phyloP scores from a whole-genome alignment of 352 stramenopile species.

The Pythium inflatum region DNA sequence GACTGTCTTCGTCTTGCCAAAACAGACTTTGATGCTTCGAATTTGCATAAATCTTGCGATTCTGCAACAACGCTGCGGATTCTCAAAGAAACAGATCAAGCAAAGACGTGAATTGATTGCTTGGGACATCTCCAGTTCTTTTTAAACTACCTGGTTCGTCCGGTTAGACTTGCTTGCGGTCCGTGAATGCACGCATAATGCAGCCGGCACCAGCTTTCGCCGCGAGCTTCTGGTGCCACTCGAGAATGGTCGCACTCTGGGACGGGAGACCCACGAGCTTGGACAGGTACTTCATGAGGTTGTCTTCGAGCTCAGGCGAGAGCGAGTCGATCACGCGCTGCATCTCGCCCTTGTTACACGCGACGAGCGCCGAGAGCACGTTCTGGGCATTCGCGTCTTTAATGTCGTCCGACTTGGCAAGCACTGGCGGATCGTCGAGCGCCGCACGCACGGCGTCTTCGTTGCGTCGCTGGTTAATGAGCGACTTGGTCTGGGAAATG shows the following conservation, averaged over 20 bases:
- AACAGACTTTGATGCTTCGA: too few species aligned
- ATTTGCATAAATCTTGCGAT: too few species aligned
- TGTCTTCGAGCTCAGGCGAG: slow-evolving; percentile 68
- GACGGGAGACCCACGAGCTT: slow-evolving; percentile 71
- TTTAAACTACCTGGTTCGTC: too few species aligned
- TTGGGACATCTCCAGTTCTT: not conserved
- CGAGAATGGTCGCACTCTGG: slow-evolving; percentile 82
- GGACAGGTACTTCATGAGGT: slow-evolving; percentile 91
- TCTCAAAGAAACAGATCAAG: too few species aligned
- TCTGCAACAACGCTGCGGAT: too few species aligned
- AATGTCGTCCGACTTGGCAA: slow-evolving; percentile 61
- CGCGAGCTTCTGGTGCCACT: slow-evolving; percentile 89
- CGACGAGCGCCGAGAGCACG: slow-evolving; percentile 71
- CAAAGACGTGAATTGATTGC: too few species aligned
- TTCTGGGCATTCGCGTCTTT: slow-evolving; percentile 82
- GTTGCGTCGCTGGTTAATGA: slow-evolving; percentile 79
- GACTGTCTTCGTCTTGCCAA: too few species aligned
- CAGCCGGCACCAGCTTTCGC: slow-evolving; percentile 86
- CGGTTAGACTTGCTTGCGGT: slow-evolving; percentile 85
- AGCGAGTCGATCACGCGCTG: slow-evolving; percentile 81
- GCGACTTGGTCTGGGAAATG: slow-evolving; percentile 62
- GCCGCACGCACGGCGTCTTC: slow-evolving; percentile 78
- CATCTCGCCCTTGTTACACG: slow-evolving; percentile 90
- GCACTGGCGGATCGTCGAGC: slow-evolving; percentile 73
- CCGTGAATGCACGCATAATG: slow-evolving; percentile 88